Base-by-base conservation (phyloP, 2,329 filamentous ascomycete genomes). In the Arthrobotrys iridis region DNA sequence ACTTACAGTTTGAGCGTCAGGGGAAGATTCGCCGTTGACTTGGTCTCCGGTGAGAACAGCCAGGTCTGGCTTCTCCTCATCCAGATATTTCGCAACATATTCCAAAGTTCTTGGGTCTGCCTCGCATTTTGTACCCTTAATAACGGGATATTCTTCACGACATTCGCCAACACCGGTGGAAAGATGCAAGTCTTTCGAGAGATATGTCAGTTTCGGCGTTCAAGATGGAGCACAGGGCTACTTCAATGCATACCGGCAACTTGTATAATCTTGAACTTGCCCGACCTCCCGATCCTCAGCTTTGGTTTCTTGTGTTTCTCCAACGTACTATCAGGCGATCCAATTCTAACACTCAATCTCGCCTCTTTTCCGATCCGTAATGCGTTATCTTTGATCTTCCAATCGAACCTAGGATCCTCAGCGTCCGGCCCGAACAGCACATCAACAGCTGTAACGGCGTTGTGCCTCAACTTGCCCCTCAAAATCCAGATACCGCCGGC, bases 251-350 rank as follows among this genome's bases (percentile, higher is more conserved):
- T 65, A 78, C 79, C 79, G n/a, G 93, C 91, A 65, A 96, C 85
- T 83, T 99, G 95, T 87, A 99, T 89, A 77, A 99, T 97, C 85
- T 98, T 98, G 85, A 98, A 98, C 79, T 91, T 93, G 28, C 94
- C 95, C 81, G 95, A 93, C 76, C 96, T 93, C 45, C 88, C 87
- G 77, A 99, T 92, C 71, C 91, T 88, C 8, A 90, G 91, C 40
- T 88, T 84, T 0, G 91, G 91, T 81, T 90, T 93, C 79, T 89
- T 87, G 35, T 86, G 82, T 77, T 89, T 87, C 20, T 85, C 70
- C 11, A 28, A 22, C 8, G 70, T 26, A 41, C 70, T 57, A 41
- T 74, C 84, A 20, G 88, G 87, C 59, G 86, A 84, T 1, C 95
- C 94, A 79, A 91, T 88, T 58, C 92, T 88, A 57, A 97, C 86